These are phyloP conservation scores for Lophiotrema nucula DNA, from an alignment of 495 filamentous ascomycete species.

Conservation along the genomic window DNA sequence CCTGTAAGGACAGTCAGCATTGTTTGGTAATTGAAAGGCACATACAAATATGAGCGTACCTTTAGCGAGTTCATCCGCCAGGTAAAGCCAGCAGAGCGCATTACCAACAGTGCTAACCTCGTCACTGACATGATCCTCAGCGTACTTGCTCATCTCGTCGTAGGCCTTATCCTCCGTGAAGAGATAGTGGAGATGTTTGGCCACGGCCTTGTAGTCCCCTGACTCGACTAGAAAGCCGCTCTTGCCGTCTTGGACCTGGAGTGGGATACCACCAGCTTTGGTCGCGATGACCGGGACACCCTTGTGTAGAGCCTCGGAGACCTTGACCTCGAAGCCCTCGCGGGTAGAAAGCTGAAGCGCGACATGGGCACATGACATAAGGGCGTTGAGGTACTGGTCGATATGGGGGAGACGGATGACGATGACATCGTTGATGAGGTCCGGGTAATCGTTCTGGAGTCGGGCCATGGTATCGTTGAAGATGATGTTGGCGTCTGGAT, in stretches of 20 bases:
- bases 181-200: slow-evolving; percentile 64
- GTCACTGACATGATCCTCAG: slow-evolving; percentile 66
- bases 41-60: too few species aligned
- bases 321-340: slow-evolving; percentile 89
- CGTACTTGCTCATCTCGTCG: slow-evolving; percentile 65
- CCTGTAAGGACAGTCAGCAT: too few species aligned
- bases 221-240: slow-evolving; percentile 77
- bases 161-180: slow-evolving; percentile 66
- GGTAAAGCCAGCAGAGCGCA: slow-evolving; percentile 72
- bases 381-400: slow-evolving; percentile 77
- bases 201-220: slow-evolving; percentile 71
- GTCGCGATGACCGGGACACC: slow-evolving; percentile 81
- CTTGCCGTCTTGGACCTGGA: slow-evolving; percentile 71
- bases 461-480: slow-evolving; percentile 68
- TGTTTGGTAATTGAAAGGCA: too few species aligned
- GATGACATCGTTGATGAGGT: slow-evolving; percentile 61
- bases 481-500: slow-evolving; percentile 73
- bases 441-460: slow-evolving; percentile 56
- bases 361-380: slow-evolving; percentile 72
- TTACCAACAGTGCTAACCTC: slow-evolving; percentile 85
- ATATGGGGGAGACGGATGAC: slow-evolving; percentile 75
- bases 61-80: slow-evolving; percentile 62
- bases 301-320: slow-evolving; percentile 83
- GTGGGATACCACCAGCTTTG: slow-evolving; percentile 74
- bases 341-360: slow-evolving; percentile 78